Evolutionary conservation across 202 grass and related monocot genomes (phyloP), one percentile per base, ranked within the genome.

Genomic region (Saccharum hybrid): DNA sequence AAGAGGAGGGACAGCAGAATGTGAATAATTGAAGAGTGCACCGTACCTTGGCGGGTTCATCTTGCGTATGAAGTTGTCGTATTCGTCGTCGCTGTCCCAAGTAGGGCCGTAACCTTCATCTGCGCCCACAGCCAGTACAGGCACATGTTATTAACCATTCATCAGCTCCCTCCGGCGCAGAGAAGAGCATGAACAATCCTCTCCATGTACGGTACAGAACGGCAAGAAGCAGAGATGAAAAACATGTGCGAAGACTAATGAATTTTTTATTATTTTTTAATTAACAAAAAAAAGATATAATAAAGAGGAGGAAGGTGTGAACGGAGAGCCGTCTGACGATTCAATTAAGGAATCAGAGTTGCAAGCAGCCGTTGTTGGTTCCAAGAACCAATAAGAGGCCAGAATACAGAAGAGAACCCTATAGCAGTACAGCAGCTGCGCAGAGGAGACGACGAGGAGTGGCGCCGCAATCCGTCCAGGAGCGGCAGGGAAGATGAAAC

Each of bases 31-130:
- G 41, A 46, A 46, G 77, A 28, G 18, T 43, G 52, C 78, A 87
- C 49, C 41, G 48, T 80, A 91, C 92, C 92, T 94, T 71, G 92
- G 92, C 19, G 92, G 92, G 85, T 91, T 94, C 92, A 94, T 94
- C 92, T 89, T 94, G 71, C 87, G 86, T 75, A 94, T 94, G 79
- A 94, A 91, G 75, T 91, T 91, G 74, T 94, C 92, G 86, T 89
- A 94, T 43, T 94, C 92, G 68, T 94, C 92, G 90, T 94, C 92
- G 87, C 92, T 94, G 81, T 94, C 91, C 91, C 91, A 91, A 57
- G 91, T 94, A 77, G 91, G 91, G 69, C 88, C 80, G 49, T 90
- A 94, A 7, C 89, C 86, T 82, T 86, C 92, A 77, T 91, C 92
- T 94, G 90, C 88, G 22, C 51, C 79, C 79, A 81, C 79, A 81